Base-by-base conservation (phyloP, 257 asterid species). In the Coffea canephora region DNA sequence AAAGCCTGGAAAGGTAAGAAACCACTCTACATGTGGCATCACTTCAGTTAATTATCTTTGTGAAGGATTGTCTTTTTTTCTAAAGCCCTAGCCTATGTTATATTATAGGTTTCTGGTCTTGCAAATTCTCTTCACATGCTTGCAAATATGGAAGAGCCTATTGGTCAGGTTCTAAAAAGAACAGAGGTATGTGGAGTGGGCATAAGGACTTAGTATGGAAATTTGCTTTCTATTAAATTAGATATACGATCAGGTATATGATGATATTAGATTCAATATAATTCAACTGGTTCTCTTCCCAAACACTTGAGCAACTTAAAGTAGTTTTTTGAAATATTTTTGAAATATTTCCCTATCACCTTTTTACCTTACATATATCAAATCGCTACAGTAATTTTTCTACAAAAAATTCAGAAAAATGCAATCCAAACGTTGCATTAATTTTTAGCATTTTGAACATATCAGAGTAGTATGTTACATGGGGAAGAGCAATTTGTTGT, bases 121-220 rank as follows among this genome's bases (percentile, higher is more conserved):
- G 96, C 97, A 71, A 93, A 90, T 79, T 88, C 93, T 39, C 80
- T 90, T 70, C 94, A 95, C 41, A 84, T 84, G 71, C 88, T 93
- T 54, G 97, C 97, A 15, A 89, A 89, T 39, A 91, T 93, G 97
- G 94, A 93, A 79, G 97, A 93, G 79, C 97, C 97, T 49, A 82
- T 91, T 73, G 97, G 97, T 71, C 97, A 84, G 64, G 83, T 91
- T 73, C 69, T 86, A 71, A 91, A 80, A 88, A 91, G 87, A 85
- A 93, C 93, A 15, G 96, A 93, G 95, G 97, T 90, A 80, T 67
- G 77, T 67, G 80, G 61, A 77, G 64, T 50, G 43, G 50, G 14
- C 76, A 23, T 74, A 8, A 14, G 65, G 65, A 50, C 68, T 49
- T 77, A 39, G 55, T 59, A 41, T n/a, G 34, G 72, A 50, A 54